These are phyloP conservation scores for Dacryopinax primogenitus DNA, from an alignment of 768 basidiomycete genomes.

Conservation along the genomic window DNA sequence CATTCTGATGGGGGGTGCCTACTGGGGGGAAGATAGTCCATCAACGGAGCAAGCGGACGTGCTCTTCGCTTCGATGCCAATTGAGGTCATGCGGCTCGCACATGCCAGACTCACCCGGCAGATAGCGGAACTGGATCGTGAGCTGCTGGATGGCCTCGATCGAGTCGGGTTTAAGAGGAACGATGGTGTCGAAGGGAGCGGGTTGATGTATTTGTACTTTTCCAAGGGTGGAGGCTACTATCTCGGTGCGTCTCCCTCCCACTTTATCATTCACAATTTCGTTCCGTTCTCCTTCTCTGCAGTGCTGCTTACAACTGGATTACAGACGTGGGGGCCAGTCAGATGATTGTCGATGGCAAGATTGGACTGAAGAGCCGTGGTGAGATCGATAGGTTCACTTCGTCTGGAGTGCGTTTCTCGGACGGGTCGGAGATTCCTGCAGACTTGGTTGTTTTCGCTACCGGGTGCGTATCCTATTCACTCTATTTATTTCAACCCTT, in stretches of 20 bases:
- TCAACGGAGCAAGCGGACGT: conserved; percentile 39
- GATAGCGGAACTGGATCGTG: conserved; percentile 44
- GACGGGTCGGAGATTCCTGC: conserved; percentile 37
- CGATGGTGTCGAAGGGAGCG: conserved; percentile 31
- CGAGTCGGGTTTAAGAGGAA: conserved; percentile 31
- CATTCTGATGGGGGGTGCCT: conserved; percentile 19
- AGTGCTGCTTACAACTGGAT: background rate
- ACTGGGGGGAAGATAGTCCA: conserved; percentile 37
- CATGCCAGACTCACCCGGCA: conserved; percentile 29
- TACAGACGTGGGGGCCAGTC: conserved; percentile 45
- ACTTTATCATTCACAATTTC: too few relatives aligned
- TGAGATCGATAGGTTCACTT: conserved; percentile 35
- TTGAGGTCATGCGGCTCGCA: conserved; percentile 23
- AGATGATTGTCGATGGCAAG: conserved; percentile 50
- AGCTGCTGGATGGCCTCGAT: conserved; percentile 30
- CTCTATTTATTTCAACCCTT: too few relatives aligned
- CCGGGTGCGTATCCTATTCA: too few relatives aligned
- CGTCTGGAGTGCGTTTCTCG: conserved; percentile 36
- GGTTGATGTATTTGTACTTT: conserved; percentile 26
- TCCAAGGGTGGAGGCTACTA: conserved; percentile 31
- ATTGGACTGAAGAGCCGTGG: conserved; percentile 57
- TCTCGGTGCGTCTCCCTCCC: too few relatives aligned
- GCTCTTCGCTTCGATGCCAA: background rate
- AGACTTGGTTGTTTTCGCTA: conserved; percentile 50
- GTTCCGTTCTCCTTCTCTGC: background rate